Base-by-base conservation (phyloP, 2,329 filamentous ascomycete genomes). In the Coniella lustricola region DNA sequence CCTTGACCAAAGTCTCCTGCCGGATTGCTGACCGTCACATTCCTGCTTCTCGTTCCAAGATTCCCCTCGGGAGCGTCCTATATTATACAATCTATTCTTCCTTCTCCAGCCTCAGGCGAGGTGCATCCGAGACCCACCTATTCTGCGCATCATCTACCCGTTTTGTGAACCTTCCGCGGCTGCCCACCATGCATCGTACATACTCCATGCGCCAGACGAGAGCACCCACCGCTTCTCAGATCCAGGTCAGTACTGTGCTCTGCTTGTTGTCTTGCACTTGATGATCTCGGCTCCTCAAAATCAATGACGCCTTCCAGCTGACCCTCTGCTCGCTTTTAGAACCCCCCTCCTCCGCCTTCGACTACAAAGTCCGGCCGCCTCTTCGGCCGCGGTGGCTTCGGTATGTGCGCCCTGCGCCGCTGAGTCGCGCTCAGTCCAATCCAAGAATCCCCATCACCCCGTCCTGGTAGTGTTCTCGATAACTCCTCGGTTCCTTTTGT, bases 191-290 rank as follows among this genome's bases (percentile, higher is more conserved):
- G 91, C 93, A 98, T 81, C 90, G 91, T 69, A 96, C 93, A 57
- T 98, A 97, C 70, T 95, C 90, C 62, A 95, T 96, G 93, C 90
- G 93, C 84, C 87, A 94, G 72, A 85, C 87, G 70, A 85, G 93
- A 78, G 89, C 89, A 70, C 93, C 93, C 42, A 98, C 93, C 57
- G 93, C 93, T 64, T 94, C 90, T 64, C 77, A 81, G 64, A 73
- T 82, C 39, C 77, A 81, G 67, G 77, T 81, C 62, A 54, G 68
- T 51, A 20, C 38, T n/a, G 4, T 29, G 25, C n/a, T 5, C 5
- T 31, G 25, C 17, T 4, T 4, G 10, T 10, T 10, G 5, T 5
- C 25, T 29, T 29, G 5, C 25, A 29, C 25, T 5, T 29, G 25
- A 10, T 10, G 5, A 29, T 29, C 25, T 29, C 10, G n/a, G n/a